Evolutionary conservation across 495 filamentous ascomycete genomes (phyloP), one percentile per base, ranked within the genome.

Genomic region (Penicillium paxilli): DNA sequence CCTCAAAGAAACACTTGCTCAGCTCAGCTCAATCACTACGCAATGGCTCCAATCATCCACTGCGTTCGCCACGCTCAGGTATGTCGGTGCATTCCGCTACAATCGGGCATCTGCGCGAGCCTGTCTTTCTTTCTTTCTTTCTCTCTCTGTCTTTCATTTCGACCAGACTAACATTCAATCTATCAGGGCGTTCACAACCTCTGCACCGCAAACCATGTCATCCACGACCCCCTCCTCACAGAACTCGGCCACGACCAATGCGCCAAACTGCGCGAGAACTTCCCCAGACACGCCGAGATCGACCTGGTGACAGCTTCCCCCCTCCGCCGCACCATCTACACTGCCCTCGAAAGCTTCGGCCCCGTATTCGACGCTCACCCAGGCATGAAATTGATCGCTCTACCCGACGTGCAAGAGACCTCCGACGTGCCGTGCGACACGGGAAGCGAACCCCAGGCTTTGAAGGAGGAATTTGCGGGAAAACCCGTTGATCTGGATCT

Each of bases 321-420:
- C 1, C 79, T 96, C 44, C 86, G 87, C 20, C 87, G 93, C 49
- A 95, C 93, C 3, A 73, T 98, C 26, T 86, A 89, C 66, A 96
- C 93, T 0, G 84, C 87, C 5, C 78, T 96, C 9, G 71, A 84
- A 45, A 82, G 81, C 42, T 96, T 96, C 71, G 69, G 66, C 41
- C 75, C 85, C 3, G 67, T 77, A 5, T 74, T 82, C 45, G 51
- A 76, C 22, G 64, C 68, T 3, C 72, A 73, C 47, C 72, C 75
- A 16, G 73, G 73, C n/a, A 52, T 80, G 33, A 75, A 75, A 23
- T 66, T 96, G 44, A 77, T 90, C 45, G 84, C 87, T 8, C 72
- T 96, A 1, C 89, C 90, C 0, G 89, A 93, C 52, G 65, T 90
- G 0, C 93, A 97, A 69, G 93, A 97, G 70, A 86, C 87, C 0